These are phyloP conservation scores for Trifolium dubium DNA, from an alignment of 306 rosid species.

Conservation along the genomic window DNA sequence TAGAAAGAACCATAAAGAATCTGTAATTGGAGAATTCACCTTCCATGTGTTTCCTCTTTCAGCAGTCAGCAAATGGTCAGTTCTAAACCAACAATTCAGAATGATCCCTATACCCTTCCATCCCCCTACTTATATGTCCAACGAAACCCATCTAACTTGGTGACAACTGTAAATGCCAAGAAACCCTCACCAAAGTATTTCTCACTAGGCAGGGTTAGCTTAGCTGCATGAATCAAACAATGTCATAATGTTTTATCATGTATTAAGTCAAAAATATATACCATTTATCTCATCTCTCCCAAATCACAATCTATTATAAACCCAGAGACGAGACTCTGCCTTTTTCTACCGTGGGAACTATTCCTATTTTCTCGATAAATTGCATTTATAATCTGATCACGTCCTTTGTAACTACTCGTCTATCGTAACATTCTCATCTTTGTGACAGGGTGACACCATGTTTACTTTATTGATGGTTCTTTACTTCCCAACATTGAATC, in stretches of 20 bases:
- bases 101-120: conserved; percentile 1
- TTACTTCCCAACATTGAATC: neutral
- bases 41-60: conserved; percentile 10
- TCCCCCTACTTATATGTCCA: neutral
- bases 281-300: neutral
- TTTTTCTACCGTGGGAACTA: neutral
- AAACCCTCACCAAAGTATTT: neutral
- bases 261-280: neutral
- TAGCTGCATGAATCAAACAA: neutral
- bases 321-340: neutral
- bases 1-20: conserved; percentile 6
- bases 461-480: neutral
- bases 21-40: neutral
- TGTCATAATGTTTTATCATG: neutral
- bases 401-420: neutral
- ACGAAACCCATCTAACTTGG: neutral
- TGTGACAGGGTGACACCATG: neutral
- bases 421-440: neutral
- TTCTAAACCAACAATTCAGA: neutral
- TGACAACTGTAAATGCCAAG: neutral
- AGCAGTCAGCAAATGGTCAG: conserved; percentile 2
- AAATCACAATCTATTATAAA: neutral
- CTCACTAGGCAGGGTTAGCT: neutral
- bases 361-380: neutral
- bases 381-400: neutral